phyloP scores from a whole-genome alignment of 1,284 basidiomycete genomes.

The Cryptococcus jaspeensis region DNA sequence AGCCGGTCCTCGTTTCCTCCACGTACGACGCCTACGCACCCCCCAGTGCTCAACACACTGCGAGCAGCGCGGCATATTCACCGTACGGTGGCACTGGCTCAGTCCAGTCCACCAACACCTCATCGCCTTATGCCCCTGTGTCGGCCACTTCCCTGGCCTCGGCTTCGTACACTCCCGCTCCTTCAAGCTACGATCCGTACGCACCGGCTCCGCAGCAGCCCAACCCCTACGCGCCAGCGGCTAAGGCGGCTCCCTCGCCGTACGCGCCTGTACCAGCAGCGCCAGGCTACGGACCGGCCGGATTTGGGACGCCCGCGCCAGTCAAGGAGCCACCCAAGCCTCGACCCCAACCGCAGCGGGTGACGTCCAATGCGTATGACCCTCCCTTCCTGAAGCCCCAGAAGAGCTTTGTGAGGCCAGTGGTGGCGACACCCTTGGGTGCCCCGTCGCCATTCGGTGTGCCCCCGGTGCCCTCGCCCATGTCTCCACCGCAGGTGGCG shows the following conservation, averaged over 20 bases:
- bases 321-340: conserved; percentile 17
- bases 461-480: conserved; percentile 9
- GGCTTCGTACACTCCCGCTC: conserved; percentile 26
- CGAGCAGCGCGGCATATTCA: conserved; percentile 12
- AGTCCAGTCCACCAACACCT: conserved; percentile 1
- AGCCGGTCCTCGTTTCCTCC: conserved; percentile 3
- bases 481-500: conserved; percentile 16
- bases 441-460: conserved; percentile 13
- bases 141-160: conserved; percentile 1
- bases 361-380: conserved; percentile 48
- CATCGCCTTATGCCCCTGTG: conserved; percentile 10
- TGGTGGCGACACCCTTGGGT: conserved; percentile 14
- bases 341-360: conserved; percentile 23
- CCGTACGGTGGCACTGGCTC: conserved; percentile 1
- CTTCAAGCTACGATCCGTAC: conserved; percentile 20
- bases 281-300: not conserved
- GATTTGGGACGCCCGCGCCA: conserved; percentile 23
- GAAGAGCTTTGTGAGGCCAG: conserved; percentile 37
- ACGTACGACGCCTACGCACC: conserved; percentile 28
- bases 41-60: conserved; percentile 9
- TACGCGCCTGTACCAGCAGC: conserved; percentile 11
- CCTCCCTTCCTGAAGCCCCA: conserved; percentile 42
- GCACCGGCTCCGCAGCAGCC: conserved; percentile 7
- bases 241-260: conserved; percentile 12
- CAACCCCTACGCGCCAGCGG: not conserved